A percentile compares a stretch with the other conserved stretches of the same genome.
phyloP scores from a whole-genome alignment of 139 green algal species.

The Dunaliella primolecta region DNA sequence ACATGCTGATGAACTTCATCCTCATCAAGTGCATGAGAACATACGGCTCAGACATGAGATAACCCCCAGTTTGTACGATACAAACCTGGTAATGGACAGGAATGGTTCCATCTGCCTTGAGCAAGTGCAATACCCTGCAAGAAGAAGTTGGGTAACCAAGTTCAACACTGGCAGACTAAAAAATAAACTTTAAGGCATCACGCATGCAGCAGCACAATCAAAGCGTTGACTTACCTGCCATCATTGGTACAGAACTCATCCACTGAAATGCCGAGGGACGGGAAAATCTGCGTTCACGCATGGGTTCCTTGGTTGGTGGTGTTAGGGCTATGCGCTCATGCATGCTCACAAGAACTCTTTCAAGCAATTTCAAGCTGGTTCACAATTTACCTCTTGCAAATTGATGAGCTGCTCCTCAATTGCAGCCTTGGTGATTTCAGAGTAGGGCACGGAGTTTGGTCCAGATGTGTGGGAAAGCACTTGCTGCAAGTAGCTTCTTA shows the following conservation, averaged over 20 bases:
- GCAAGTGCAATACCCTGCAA: constrained; percentile 52
- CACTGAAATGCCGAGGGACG: constrained; percentile 47
- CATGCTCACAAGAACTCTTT: neutral
- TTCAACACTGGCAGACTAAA: no score
- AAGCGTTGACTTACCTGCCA: constrained; percentile 56
- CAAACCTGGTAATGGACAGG: constrained; percentile 79
- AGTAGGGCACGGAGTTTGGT: constrained; percentile 61
- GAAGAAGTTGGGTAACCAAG: no score
- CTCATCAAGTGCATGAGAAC: no score
- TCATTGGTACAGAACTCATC: constrained; percentile 59
- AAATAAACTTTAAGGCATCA: no score
- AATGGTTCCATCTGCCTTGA: constrained; percentile 82
- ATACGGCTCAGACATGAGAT: neutral
- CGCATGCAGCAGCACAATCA: no score
- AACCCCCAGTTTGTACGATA: neutral
- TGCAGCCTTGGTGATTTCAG: constrained; percentile 49
- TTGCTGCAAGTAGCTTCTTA: constrained; percentile 33
- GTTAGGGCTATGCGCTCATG: neutral
- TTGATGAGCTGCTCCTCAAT: constrained; percentile 70
- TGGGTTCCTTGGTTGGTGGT: neutral
- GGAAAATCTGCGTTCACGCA: constrained; percentile 58
- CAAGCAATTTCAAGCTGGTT: neutral
- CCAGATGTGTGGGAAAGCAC: constrained; percentile 52
- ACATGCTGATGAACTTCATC: no score
- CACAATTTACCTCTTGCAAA: constrained; percentile 50